Percentiles rank a stretch among this genome's conserved stretches.
Conservation (phyloP, 495 filamentous ascomycete species). For the Neurospora africana region DNA sequence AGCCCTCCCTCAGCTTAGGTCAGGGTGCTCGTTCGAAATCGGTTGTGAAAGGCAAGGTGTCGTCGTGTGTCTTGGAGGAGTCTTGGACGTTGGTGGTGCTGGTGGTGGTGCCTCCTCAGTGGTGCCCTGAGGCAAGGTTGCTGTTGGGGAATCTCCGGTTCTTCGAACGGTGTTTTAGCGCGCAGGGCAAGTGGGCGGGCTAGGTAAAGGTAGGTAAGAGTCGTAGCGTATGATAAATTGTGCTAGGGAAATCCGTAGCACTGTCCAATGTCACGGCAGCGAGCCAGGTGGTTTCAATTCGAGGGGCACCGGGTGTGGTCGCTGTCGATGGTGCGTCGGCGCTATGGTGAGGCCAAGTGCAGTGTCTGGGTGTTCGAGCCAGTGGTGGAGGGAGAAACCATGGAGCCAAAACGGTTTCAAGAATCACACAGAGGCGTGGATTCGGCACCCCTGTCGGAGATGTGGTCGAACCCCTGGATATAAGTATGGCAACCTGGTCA, state of each 20-base stretch:
- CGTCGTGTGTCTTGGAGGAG: not conserved
- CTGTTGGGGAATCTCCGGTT: not conserved
- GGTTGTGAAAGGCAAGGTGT: not conserved
- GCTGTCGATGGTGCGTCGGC: not conserved
- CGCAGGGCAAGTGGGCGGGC: not conserved
- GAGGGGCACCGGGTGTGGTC: conserved; percentile 2
- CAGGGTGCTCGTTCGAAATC: not conserved
- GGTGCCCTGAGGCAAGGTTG: not conserved
- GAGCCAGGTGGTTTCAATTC: conserved; percentile 7
- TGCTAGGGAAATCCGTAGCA: not conserved
- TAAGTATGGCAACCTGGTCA: not conserved
- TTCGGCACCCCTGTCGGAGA: conserved; percentile 14
- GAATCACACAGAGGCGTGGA: conserved; percentile 7
- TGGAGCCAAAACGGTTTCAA: conserved; percentile 14
- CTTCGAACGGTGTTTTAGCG: conserved; percentile 1
- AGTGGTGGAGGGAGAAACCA: not conserved
- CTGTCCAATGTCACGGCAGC: not conserved
- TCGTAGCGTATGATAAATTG: not conserved
- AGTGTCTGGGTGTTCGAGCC: conserved; percentile 8
- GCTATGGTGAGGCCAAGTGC: not conserved
- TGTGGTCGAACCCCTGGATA: conserved; percentile 9
- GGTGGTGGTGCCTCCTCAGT: not conserved
- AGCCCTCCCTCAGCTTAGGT: not conserved
- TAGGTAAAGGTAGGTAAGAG: not conserved
- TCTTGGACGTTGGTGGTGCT: not conserved